Conservation (phyloP, 176 grass and related monocot genomes). For the Otatea glauca region DNA sequence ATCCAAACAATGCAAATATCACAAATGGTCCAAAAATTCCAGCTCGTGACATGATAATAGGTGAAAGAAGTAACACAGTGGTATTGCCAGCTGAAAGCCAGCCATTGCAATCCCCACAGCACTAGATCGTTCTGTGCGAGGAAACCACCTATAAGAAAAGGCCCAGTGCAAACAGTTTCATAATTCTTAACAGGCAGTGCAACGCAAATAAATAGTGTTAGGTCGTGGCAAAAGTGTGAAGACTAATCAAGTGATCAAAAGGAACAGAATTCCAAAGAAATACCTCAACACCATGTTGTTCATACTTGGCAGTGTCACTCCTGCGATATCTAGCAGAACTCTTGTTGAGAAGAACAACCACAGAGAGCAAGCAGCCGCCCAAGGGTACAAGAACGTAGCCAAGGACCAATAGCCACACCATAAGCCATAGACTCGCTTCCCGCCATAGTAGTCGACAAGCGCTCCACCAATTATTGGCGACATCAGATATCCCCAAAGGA, state of each 20-base stretch:
- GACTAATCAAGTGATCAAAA: slow-evolving; percentile 19
- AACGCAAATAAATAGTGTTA: slow-evolving; percentile 5
- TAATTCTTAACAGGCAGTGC: not conserved
- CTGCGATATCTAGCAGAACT: slow-evolving; percentile 79
- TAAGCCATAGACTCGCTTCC: slow-evolving; percentile 90
- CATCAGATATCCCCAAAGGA: slow-evolving; percentile 95
- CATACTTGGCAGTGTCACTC: slow-evolving; percentile 97
- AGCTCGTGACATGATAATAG: slow-evolving; percentile 88
- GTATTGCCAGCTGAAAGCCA: slow-evolving; percentile 93
- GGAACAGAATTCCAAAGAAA: slow-evolving; percentile 37
- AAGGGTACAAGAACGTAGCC: slow-evolving; percentile 91
- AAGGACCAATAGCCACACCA: slow-evolving; percentile 92
- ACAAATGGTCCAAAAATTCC: slow-evolving; percentile 93
- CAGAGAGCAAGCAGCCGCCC: slow-evolving; percentile 81
- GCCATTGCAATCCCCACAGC: slow-evolving; percentile 95
- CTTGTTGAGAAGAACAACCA: slow-evolving; percentile 76
- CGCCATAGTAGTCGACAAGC: slow-evolving; percentile 87
- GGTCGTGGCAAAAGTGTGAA: slow-evolving; percentile 28
- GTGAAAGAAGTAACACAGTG: slow-evolving; percentile 82
- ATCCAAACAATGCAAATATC: slow-evolving; percentile 98
- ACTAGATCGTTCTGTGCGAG: slow-evolving; percentile 85
- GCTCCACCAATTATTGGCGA: slow-evolving; percentile 90
- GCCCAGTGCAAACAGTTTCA: slow-evolving; percentile 39
- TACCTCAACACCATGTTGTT: slow-evolving; percentile 98
- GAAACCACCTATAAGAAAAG: slow-evolving; percentile 95